Evolutionary conservation across 2,329 filamentous ascomycete genomes (phyloP), one percentile per base, ranked within the genome.

Genomic region (Alternaria alternata): DNA sequence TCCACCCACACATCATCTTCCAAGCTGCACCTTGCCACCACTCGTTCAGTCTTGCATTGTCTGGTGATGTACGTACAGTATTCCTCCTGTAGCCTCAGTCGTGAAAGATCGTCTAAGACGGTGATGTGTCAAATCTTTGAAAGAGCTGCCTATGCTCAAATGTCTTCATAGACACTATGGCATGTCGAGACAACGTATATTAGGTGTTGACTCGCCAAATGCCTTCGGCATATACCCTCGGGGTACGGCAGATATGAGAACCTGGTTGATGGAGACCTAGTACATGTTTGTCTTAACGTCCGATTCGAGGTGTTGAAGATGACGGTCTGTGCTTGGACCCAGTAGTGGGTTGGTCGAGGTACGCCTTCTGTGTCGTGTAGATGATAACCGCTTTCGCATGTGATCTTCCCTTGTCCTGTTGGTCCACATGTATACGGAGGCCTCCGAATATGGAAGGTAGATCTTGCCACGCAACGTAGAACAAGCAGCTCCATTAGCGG

Each of bases 261-360:
- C 34, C 51, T 42, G 26, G 20, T 43, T 54, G 1, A 43, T 12
- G 26, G 54, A 51, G 48, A 44, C 18, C 39, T 55, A 26, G 32
- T 24, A 18, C 32, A 4, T 24, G 41, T 57, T 28, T 38, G 49
- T 20, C 34, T 1, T 22, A 36, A 39, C 22, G 20, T 36, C 41
- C 43, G 51, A 28, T 41, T 14, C 22, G 38, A n/a, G 34, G 38
- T 32, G 16, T 22, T 32, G 42, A 20, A 36, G 32, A 26, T 39
- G 22, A 30, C 47, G 55, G 57, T 56, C 64, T 67, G 57, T 65
- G 55, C 60, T 56, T 58, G 44, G 30, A 47, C 64, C 58, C 53
- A 63, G 34, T 11, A 8, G 5, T 63, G 63, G 42, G 64, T 63
- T 53, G 43, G 41, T 36, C 46, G 28, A 54, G 44, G 44, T 44